These are phyloP conservation scores for Trichosanthes truncata DNA, from an alignment of 306 rosid species.

Conservation along the genomic window DNA sequence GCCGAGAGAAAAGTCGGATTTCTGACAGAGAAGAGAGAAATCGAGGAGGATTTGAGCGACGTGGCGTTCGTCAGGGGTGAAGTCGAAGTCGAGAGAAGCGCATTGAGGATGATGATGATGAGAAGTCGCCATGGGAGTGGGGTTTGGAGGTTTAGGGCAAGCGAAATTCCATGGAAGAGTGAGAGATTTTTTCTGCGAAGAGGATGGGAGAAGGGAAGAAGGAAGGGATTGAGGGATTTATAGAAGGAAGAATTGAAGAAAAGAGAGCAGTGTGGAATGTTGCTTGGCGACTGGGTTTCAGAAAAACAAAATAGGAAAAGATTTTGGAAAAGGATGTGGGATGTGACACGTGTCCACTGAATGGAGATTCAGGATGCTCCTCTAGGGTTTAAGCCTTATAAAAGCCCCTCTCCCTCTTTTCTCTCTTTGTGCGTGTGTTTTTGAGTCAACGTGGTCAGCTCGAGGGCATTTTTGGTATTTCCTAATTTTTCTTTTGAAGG, in stretches of 20 bases:
- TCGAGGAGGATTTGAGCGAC: conserved; percentile 17
- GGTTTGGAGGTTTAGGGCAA: background rate
- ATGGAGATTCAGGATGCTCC: conserved; percentile 21
- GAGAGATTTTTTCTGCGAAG: background rate
- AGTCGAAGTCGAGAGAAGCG: background rate
- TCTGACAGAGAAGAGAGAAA: conserved; percentile 4
- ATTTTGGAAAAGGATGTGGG: background rate
- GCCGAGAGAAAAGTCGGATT: background rate
- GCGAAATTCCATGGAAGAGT: background rate
- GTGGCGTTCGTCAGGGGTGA: background rate
- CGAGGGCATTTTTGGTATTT: background rate
- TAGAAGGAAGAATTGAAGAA: too few relatives aligned
- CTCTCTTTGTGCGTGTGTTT: background rate
- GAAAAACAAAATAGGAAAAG: background rate
- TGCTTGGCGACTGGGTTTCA: conserved; percentile 15
- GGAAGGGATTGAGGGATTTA: background rate
- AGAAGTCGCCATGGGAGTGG: background rate
- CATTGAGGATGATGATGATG: background rate
- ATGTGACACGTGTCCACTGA: conserved; percentile 33
- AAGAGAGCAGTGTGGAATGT: background rate
- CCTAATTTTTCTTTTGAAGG: too few relatives aligned
- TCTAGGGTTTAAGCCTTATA: conserved; percentile 32
- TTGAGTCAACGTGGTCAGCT: background rate
- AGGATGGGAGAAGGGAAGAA: background rate
- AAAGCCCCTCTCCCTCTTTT: too few relatives aligned